A percentile compares a stretch with the other conserved stretches of the same genome.
phyloP scores from a whole-genome alignment of 805 yeast genomes.

The Candida rishiriensis region DNA sequence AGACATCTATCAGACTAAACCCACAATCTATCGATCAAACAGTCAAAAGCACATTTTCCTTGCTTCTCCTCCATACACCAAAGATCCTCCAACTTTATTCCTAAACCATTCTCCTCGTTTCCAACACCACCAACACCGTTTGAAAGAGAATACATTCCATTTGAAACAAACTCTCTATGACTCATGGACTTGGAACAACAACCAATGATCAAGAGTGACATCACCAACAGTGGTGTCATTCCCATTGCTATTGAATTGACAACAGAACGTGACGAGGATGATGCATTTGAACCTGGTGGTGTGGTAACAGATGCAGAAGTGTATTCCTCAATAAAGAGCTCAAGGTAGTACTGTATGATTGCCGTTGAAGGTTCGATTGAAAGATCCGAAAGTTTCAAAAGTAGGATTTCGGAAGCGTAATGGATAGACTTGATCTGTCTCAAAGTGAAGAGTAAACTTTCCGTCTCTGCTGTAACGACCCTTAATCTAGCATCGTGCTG shows the following conservation, averaged over 20 bases:
- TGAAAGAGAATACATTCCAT: conserved; percentile 19
- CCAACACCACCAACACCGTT: not conserved
- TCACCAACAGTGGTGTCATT: conserved; percentile 4
- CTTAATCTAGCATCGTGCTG: too few species aligned
- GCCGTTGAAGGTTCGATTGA: conserved; percentile 17
- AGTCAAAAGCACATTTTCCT: too few species aligned
- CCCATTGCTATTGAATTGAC: not conserved
- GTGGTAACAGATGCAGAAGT: conserved; percentile 1
- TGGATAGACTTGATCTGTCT: conserved; percentile 21
- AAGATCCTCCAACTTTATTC: conserved; percentile 22
- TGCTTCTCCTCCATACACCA: conserved; percentile 24
- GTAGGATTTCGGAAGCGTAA: conserved; percentile 25
- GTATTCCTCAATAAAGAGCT: conserved; percentile 18
- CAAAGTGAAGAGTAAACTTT: conserved; percentile 4
- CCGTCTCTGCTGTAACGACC: not conserved
- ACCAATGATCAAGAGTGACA: conserved; percentile 28
- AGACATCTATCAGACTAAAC: conserved; percentile 11
- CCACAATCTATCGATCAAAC: conserved; percentile 13
- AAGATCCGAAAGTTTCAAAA: conserved; percentile 19
- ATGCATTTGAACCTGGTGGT: conserved; percentile 5
- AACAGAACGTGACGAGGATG: not conserved
- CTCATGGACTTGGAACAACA: conserved; percentile 21
- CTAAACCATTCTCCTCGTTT: conserved; percentile 5
- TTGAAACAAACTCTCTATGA: conserved; percentile 24
- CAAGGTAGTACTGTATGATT: conserved; percentile 24